Conservation (phyloP, 148 eudicot species). For the Fagopyrum esculentum region DNA sequence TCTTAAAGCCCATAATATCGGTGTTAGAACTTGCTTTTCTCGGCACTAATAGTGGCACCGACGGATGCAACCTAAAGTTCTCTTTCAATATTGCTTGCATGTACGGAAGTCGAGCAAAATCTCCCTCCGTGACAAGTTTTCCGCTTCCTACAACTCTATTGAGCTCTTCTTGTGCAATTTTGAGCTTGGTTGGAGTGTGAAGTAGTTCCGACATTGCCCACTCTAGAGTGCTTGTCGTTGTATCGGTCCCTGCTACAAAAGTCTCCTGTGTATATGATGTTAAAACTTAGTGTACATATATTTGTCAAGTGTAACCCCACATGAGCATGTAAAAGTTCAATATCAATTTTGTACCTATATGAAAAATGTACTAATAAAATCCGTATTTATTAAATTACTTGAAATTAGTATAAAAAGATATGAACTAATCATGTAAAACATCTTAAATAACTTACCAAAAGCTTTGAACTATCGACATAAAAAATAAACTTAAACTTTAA, state of each 20-base stretch:
- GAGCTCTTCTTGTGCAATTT: slow-evolving; percentile 1
- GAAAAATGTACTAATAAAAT: too few relatives aligned
- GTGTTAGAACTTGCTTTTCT: neutral
- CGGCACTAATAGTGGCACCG: neutral
- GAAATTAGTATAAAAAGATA: too few relatives aligned
- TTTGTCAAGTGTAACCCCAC: neutral
- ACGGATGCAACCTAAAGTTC: neutral
- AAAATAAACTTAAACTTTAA: too few relatives aligned
- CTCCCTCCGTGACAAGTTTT: neutral
- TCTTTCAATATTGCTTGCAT: neutral
- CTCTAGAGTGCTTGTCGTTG: neutral
- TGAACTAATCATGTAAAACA: too few relatives aligned
- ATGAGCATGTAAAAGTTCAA: neutral
- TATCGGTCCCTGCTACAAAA: neutral
- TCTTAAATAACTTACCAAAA: too few relatives aligned
- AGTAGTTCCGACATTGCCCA: slow-evolving; percentile 10
- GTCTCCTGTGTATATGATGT: neutral
- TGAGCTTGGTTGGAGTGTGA: neutral
- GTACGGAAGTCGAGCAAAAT: neutral
- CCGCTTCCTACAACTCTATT: neutral
- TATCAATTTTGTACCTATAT: neutral
- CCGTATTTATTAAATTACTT: too few relatives aligned
- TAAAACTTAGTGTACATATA: neutral
- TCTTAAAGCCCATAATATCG: neutral
- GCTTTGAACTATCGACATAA: too few relatives aligned